Percentiles rank a stretch among this genome's conserved stretches.
Conservation (phyloP, 805 yeast species). For the Zygoascus flipseniorum region DNA sequence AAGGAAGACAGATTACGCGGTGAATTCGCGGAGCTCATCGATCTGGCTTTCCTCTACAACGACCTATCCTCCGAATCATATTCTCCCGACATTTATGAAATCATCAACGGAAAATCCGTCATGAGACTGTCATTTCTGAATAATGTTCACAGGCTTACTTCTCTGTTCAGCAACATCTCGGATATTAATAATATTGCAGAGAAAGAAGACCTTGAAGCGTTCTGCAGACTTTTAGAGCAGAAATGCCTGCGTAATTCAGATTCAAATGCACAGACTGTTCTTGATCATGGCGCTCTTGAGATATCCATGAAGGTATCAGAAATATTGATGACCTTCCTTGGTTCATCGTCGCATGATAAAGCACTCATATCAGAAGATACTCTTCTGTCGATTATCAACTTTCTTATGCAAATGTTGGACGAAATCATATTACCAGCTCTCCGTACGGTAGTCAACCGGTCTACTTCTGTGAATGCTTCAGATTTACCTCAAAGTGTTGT, state of each 20-base stretch:
- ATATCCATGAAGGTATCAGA: background rate
- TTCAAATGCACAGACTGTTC: background rate
- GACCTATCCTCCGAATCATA: background rate
- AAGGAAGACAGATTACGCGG: background rate
- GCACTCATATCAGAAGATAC: background rate
- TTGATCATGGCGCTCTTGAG: background rate
- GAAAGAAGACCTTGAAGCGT: background rate
- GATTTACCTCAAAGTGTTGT: background rate
- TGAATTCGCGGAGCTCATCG: background rate
- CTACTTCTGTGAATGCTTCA: background rate
- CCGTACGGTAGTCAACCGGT: background rate
- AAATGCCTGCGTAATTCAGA: background rate
- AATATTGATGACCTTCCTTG: background rate
- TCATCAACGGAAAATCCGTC: background rate
- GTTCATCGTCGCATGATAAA: background rate
- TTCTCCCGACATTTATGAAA: background rate
- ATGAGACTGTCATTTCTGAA: background rate
- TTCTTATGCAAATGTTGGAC: background rate
- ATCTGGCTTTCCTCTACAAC: background rate
- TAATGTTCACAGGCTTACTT: background rate
- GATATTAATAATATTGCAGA: background rate
- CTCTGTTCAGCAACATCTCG: background rate
- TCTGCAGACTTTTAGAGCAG: background rate
- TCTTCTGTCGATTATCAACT: background rate
- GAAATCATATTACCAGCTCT: background rate